Percentiles rank a stretch among this genome's conserved stretches.
phyloP scores from a whole-genome alignment of 495 filamentous ascomycete species.

The Penicillium bialowiezense region DNA sequence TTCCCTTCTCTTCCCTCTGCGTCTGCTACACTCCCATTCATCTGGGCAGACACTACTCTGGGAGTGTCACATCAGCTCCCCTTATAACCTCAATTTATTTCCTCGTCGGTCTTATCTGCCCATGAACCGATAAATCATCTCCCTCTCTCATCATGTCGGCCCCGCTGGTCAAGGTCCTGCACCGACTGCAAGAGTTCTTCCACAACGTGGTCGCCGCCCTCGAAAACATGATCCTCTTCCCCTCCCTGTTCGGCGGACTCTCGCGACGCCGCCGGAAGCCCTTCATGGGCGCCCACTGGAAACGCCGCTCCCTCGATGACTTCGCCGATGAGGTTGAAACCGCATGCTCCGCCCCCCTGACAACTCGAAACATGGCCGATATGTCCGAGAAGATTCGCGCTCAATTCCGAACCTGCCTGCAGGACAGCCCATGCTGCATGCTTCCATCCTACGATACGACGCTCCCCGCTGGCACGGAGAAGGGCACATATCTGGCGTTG shows the following conservation, averaged over 20 bases:
- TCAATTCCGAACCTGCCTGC: constrained; percentile 55
- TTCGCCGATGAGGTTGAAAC: constrained; percentile 49
- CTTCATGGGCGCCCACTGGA: constrained; percentile 39
- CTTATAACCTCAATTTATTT: constrained; percentile 15
- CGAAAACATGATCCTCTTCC: constrained; percentile 51
- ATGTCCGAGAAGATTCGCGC: constrained; percentile 59
- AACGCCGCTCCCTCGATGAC: constrained; percentile 47
- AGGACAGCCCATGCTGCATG: constrained; percentile 58
- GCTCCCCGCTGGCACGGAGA: constrained; percentile 58
- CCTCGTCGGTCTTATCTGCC: constrained; percentile 15
- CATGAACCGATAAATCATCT: constrained; percentile 7
- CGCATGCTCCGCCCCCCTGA: constrained; percentile 46
- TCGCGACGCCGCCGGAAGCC: constrained; percentile 34
- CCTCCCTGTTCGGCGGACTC: constrained; percentile 45
- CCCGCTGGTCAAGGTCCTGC: constrained; percentile 44
- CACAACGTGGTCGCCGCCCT: constrained; percentile 49
- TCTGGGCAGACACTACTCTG: constrained; percentile 27
- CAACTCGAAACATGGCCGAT: constrained; percentile 40
- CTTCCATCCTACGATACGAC: constrained; percentile 64
- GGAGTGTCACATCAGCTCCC: constrained; percentile 25
- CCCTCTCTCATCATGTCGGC: constrained; percentile 33
- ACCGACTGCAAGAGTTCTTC: constrained; percentile 53
- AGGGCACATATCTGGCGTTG: constrained; percentile 58
- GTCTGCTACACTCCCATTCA: constrained; percentile 25
- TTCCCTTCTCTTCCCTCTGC: neutral